These are phyloP conservation scores for Teunomyces funiuensis DNA, from an alignment of 805 yeast genomes.

Conservation along the genomic window DNA sequence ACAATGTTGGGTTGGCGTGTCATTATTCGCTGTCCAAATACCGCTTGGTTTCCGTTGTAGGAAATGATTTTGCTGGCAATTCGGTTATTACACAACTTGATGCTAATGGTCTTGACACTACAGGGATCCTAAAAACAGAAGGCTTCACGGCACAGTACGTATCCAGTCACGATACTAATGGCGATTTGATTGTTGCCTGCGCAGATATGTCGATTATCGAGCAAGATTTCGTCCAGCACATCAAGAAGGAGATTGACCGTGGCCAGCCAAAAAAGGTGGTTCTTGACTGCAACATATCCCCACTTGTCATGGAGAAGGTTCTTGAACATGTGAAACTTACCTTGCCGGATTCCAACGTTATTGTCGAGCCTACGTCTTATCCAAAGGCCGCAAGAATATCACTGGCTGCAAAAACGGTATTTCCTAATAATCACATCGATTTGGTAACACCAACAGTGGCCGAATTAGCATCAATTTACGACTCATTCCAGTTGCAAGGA, in stretches of 20 bases:
- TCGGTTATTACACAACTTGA: slow-evolving; percentile 32
- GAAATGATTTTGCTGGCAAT: slow-evolving; percentile 56
- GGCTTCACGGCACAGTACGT: slow-evolving; percentile 66
- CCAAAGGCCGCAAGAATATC: slow-evolving; percentile 58
- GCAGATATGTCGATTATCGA: slow-evolving; percentile 83
- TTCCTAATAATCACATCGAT: slow-evolving; percentile 46
- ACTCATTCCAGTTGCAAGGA: slow-evolving; percentile 41
- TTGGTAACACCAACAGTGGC: slow-evolving; percentile 67
- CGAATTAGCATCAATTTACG: slow-evolving; percentile 59
- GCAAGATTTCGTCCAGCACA: slow-evolving; percentile 38
- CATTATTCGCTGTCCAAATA: slow-evolving; percentile 27
- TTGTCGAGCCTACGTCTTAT: slow-evolving; percentile 78
- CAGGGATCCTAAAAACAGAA: slow-evolving; percentile 37
- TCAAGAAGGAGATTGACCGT: slow-evolving; percentile 38
- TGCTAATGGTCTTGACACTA: slow-evolving; percentile 24
- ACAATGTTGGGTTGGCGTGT: slow-evolving; percentile 71
- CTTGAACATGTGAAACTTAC: slow-evolving; percentile 18
- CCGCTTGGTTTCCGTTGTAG: slow-evolving; percentile 59
- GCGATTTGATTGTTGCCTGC: slow-evolving; percentile 70
- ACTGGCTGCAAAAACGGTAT: slow-evolving; percentile 32
- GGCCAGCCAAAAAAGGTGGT: slow-evolving; percentile 52
- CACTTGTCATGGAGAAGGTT: slow-evolving; percentile 38
- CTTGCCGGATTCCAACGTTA: slow-evolving; percentile 27
- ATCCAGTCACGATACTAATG: slow-evolving; percentile 61
- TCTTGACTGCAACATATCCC: slow-evolving; percentile 68